Evolutionary conservation across 1,139 yeast species (phyloP), one percentile per base, ranked within the genome.

Genomic region (Meyerozyma guilliermondii): DNA sequence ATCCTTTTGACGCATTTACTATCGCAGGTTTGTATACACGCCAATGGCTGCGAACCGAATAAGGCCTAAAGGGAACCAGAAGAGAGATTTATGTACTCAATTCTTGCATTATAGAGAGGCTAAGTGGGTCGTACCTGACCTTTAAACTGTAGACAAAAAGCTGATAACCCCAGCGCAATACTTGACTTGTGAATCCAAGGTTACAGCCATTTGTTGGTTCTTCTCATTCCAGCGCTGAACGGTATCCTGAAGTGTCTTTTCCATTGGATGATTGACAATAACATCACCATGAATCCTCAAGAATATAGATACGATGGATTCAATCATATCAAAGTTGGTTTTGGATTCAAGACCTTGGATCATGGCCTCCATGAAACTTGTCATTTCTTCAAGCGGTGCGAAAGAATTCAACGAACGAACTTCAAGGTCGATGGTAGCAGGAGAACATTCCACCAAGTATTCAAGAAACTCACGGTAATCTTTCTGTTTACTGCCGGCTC

Each of bases 211-310:
- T 0, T 48, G 52, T 18, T 57, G 52, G 50, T 81, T 83, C 18
- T 56, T 64, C 2, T 49, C 52, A 41, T 70, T 66, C 87, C 87
- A 83, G 9, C 54, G 51, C 11, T 65, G 65, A 39, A 88, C 61
- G 0, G 79, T 75, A 1, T 57, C 60, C 35, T 62, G 64, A 30
- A 81, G 63, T 18, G 55, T 50, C 3, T 53, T 60, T 7, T 70
- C 74, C 14, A 62, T 60, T 2, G 65, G 63, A 45, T 71, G 67
- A 26, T 65, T 71, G 50, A 81, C 79, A 24, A 91, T 65, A 6
- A 87, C 81, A 61, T 92, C 98, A 18, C 92, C 92, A 59, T 94
- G 98, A 41, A 75, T 76, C 56, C 80, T 80, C 49, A 88, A 71
- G 46, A 89, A 73, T 71, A 88, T 74, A 16, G 82, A 71, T 74